These are phyloP conservation scores for Ceratocystis huliohia DNA, from an alignment of 2,329 filamentous ascomycete species.

Conservation along the genomic window DNA sequence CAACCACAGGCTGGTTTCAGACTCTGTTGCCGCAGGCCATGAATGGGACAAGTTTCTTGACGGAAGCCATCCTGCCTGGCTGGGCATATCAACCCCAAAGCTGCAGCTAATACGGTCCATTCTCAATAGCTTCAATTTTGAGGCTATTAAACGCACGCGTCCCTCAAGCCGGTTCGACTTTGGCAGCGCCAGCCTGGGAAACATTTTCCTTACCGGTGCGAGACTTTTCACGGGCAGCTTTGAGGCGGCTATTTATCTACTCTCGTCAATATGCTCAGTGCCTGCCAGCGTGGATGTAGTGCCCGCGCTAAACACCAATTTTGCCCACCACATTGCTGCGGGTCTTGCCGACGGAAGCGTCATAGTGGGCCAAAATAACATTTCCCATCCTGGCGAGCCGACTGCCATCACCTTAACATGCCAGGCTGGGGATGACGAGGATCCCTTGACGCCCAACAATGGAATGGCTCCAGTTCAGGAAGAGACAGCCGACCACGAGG, in stretches of 20 bases:
- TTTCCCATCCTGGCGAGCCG: conserved; percentile 66
- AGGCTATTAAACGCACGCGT: conserved; percentile 63
- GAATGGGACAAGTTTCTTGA: conserved; percentile 90
- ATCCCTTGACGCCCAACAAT: conserved; percentile 18
- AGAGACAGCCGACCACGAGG: conserved; percentile 44
- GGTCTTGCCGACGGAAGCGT: conserved; percentile 61
- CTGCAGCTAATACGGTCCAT: conserved; percentile 65
- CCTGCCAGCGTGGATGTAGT: conserved; percentile 65
- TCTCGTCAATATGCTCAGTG: conserved; percentile 77
- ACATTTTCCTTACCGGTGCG: conserved; percentile 71
- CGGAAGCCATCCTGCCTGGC: conserved; percentile 66
- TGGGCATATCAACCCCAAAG: conserved; percentile 54
- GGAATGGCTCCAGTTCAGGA: conserved; percentile 27
- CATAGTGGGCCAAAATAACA: conserved; percentile 86
- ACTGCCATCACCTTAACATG: conserved; percentile 33
- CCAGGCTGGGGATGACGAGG: conserved; percentile 17
- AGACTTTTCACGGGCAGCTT: conserved; percentile 85
- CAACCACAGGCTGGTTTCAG: conserved; percentile 65
- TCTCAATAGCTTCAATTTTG: conserved; percentile 62
- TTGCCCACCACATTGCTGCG: conserved; percentile 86
- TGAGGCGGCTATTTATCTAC: conserved; percentile 80
- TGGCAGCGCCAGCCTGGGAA: conserved; percentile 61
- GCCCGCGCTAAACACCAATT: conserved; percentile 87
- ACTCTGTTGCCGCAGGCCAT: conserved; percentile 46
- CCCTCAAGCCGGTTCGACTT: conserved; percentile 67